Evolutionary conservation across 2,329 filamentous ascomycete species (phyloP), one percentile per base, ranked within the genome.

Genomic region (Aaosphaeria arxii): DNA sequence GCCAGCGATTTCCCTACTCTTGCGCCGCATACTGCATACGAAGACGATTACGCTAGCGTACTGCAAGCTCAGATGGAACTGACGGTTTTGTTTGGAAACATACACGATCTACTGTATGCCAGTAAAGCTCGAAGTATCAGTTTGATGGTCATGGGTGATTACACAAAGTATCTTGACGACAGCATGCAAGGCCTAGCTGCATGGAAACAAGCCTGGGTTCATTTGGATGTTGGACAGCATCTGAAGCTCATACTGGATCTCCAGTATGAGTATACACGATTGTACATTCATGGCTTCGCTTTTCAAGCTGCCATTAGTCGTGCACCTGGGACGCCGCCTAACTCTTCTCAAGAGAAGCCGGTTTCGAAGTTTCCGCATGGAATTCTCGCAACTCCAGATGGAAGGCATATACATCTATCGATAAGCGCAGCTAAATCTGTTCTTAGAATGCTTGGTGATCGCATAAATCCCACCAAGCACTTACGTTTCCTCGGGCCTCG

Each of bases 151-250:
- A 30, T 39, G 35, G 48, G 48, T 1, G 48, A 51, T 24, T 51
- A 51, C 28, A 51, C 41, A 41, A 51, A 48, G 28, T 51, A 51
- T 17, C 30, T 51, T 13, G 48, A 51, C 11, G 48, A 51, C 38
- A 45, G 45, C 17, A 39, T 35, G 28, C 42, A 45, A 24, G 45
- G 45, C 24, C 42, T 51, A 4, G 45, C 42, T 2, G 48, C 45
- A 1, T 51, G 45, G 45, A 44, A 51, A 17, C 41, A 38, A 9
- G 30, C 45, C 13, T 51, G 48, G 48, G 30, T 4, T 4, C 4
- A 47, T 17, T 13, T 51, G 11, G 38, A 44, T 2, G 45, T 48
- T 3, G 46, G 45, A 4, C 32, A 31, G 5, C 48, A 48, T 24
- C 33, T 51, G 29, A 51, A 40, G 31, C 32, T 44, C 24, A 32